A percentile compares a stretch with the other conserved stretches of the same genome.
These are phyloP conservation scores for Priceomyces medius DNA, from an alignment of 805 yeast genomes.

Conservation along the genomic window DNA sequence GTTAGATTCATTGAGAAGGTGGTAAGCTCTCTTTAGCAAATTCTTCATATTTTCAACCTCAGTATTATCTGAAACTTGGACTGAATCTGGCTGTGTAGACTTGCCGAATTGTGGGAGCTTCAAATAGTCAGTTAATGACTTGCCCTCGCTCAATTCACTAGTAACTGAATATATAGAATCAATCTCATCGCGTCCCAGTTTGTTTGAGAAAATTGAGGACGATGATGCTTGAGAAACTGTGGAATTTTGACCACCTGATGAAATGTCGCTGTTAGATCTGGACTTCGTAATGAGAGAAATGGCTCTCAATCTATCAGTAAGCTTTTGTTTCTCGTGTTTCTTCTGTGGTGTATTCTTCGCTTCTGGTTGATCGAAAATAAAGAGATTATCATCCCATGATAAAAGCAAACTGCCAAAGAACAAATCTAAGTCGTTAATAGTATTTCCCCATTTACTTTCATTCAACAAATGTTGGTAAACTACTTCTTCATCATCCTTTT, in stretches of 20 bases:
- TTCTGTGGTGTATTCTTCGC: neutral
- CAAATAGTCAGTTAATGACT: slow-evolving; percentile 20
- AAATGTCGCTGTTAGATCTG: slow-evolving; percentile 11
- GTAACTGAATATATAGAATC: slow-evolving; percentile 33
- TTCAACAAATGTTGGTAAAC: slow-evolving; percentile 43
- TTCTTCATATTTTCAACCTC: slow-evolving; percentile 29
- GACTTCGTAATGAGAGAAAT: slow-evolving; percentile 21
- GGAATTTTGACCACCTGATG: slow-evolving; percentile 6
- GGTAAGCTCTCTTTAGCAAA: slow-evolving; percentile 27
- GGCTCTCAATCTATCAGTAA: slow-evolving; percentile 30
- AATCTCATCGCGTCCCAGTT: slow-evolving; percentile 11
- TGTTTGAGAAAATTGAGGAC: slow-evolving; percentile 14
- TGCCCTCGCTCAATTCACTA: slow-evolving; percentile 14
- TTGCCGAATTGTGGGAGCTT: slow-evolving; percentile 16
- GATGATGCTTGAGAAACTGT: slow-evolving; percentile 7
- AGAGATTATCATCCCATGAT: slow-evolving; percentile 35
- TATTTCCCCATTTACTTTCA: slow-evolving; percentile 45
- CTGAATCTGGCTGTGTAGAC: neutral
- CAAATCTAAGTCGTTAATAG: slow-evolving; percentile 32
- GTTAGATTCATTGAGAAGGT: slow-evolving; percentile 11
- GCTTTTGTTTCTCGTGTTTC: slow-evolving; percentile 12
- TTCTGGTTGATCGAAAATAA: slow-evolving; percentile 9
- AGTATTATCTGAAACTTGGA: slow-evolving; percentile 2
- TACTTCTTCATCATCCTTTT: slow-evolving; percentile 40
- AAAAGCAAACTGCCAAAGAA: slow-evolving; percentile 40